Conservation (phyloP, 306 rosid genomes). For the Ochetophila trinervis region DNA sequence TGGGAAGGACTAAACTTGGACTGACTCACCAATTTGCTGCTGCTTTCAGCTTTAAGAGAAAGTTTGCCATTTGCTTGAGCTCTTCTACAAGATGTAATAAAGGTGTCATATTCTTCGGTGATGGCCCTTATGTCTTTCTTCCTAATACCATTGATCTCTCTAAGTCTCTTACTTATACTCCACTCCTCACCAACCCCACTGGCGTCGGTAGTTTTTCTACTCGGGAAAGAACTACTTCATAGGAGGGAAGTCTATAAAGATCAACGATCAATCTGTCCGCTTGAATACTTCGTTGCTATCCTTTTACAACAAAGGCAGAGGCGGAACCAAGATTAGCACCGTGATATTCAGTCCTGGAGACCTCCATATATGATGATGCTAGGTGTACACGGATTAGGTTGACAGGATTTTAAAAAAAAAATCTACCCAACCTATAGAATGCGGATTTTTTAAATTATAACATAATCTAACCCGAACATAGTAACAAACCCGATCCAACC, state of each 20-base stretch:
- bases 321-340: background rate
- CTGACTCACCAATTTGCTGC: slow-evolving; percentile 47
- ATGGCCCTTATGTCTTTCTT: slow-evolving; percentile 41
- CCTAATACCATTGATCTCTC: slow-evolving; percentile 37
- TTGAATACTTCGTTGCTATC: background rate
- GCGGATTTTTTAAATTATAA: too few species aligned
- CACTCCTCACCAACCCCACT: slow-evolving; percentile 33
- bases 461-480: too few species aligned
- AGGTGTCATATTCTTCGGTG: slow-evolving; percentile 50
- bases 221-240: slow-evolving; percentile 50
- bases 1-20: slow-evolving; percentile 42
- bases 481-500: too few species aligned
- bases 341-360: slow-evolving; percentile 38
- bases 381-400: too few species aligned
- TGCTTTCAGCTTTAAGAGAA: slow-evolving; percentile 33
- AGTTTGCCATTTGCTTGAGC: slow-evolving; percentile 54
- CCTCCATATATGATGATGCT: slow-evolving; percentile 44
- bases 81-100: slow-evolving; percentile 16
- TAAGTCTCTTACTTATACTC: slow-evolving; percentile 20
- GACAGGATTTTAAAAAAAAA: too few species aligned
- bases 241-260: slow-evolving; percentile 41
- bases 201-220: background rate
- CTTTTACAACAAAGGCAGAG: too few species aligned
- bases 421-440: too few species aligned
- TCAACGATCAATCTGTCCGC: slow-evolving; percentile 20